Conservation (phyloP, 108 stramenopile genomes). For the Cylindrotheca fusiformis region DNA sequence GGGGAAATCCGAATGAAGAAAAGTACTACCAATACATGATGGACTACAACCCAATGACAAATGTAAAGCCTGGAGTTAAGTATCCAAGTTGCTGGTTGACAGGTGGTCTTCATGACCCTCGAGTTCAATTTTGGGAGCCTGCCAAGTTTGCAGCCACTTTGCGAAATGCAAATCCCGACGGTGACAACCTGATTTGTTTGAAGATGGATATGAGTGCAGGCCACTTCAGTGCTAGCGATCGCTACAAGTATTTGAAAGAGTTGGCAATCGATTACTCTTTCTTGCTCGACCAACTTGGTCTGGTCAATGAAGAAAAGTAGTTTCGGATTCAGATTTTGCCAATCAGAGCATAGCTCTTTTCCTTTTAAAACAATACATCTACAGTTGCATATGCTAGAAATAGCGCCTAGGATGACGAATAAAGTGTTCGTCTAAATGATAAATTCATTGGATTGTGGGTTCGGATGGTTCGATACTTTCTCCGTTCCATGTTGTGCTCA, state of each 20-base stretch:
- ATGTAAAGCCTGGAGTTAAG: slow-evolving; percentile 58
- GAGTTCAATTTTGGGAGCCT: slow-evolving; percentile 84
- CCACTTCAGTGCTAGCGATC: slow-evolving; percentile 90
- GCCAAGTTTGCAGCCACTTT: slow-evolving; percentile 61
- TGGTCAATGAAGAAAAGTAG: slow-evolving; percentile 4
- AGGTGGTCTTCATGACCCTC: slow-evolving; percentile 91
- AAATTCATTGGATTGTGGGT: too few species aligned
- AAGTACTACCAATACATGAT: slow-evolving; percentile 73
- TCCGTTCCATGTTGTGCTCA: too few species aligned
- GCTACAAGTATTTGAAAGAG: slow-evolving; percentile 92
- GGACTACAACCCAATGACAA: slow-evolving; percentile 89
- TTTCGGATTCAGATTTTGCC: too few species aligned
- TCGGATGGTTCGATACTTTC: too few species aligned
- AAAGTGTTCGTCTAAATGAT: too few species aligned
- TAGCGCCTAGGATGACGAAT: too few species aligned
- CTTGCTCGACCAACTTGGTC: slow-evolving; percentile 75
- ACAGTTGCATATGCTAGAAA: too few species aligned
- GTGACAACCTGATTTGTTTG: slow-evolving; percentile 44
- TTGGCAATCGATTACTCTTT: slow-evolving; percentile 90
- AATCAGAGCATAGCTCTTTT: too few species aligned
- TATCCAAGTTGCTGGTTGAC: slow-evolving; percentile 90
- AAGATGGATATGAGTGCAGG: slow-evolving; percentile 90
- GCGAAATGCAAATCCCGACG: slow-evolving; percentile 34
- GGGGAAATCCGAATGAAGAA: slow-evolving; percentile 86
- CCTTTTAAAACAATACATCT: too few species aligned